Conservation (phyloP, 148 eudicot species). For the Pouteria glomerata region DNA sequence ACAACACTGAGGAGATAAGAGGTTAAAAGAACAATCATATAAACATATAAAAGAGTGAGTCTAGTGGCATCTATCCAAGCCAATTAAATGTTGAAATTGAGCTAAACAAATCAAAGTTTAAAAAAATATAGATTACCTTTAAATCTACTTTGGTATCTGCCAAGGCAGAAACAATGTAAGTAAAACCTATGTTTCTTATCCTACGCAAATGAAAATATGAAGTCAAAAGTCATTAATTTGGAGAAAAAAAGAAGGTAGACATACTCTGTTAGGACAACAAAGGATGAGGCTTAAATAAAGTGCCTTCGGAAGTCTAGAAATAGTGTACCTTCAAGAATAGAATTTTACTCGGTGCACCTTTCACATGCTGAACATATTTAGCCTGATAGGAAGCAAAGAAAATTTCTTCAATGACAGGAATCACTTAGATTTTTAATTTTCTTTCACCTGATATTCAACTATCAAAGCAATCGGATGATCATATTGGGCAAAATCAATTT, state of each 20-base stretch:
- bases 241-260: neutral
- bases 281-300: neutral
- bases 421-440: neutral
- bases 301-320: neutral
- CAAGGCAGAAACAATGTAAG: constrained; percentile 78
- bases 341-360: constrained; percentile 83
- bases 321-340: constrained; percentile 72
- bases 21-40: neutral
- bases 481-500: constrained; percentile 46
- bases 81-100: neutral
- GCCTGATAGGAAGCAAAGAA: constrained; percentile 33
- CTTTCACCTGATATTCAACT: constrained; percentile 76
- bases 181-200: constrained; percentile 82
- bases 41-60: neutral
- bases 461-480: constrained; percentile 94
- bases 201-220: constrained; percentile 25
- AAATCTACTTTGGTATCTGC: constrained; percentile 81
- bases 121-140: constrained; percentile 43
- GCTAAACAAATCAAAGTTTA: neutral
- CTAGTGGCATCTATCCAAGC: neutral
- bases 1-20: neutral
- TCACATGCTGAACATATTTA: constrained; percentile 61
- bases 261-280: neutral
- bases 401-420: neutral
- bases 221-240: constrained; percentile 11